phyloP scores from a whole-genome alignment of 2,329 filamentous ascomycete genomes.

The Alternaria incomplexa region DNA sequence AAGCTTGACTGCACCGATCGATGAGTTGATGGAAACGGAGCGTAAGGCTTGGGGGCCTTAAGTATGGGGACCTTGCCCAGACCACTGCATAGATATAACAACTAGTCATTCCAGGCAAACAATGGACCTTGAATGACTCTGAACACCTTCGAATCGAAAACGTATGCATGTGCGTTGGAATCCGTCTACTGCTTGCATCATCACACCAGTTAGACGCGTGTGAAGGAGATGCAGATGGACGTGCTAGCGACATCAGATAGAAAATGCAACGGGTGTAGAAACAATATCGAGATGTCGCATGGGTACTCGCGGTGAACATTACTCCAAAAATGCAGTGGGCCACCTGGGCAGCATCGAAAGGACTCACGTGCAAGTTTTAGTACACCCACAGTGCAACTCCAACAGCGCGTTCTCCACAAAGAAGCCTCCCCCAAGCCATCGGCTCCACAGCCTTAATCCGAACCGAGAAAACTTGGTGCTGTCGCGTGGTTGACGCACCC shows the following conservation, averaged over 20 bases:
- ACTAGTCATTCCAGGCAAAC: not conserved
- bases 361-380: not conserved
- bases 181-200: not conserved
- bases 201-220: not conserved
- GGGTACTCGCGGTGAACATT: not conserved
- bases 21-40: slow-evolving; percentile 6
- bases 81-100: not conserved
- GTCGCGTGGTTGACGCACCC: slow-evolving; percentile 1
- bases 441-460: slow-evolving; percentile 5
- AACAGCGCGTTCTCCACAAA: slow-evolving; percentile 6
- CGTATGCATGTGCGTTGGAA: not conserved
- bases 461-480: not conserved
- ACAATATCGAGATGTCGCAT: not conserved
- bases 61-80: not conserved
- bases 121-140: not conserved
- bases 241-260: not conserved
- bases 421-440: not conserved
- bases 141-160: not conserved
- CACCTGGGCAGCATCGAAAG: not conserved
- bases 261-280: not conserved
- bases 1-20: not conserved
- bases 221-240: not conserved
- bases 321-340: not conserved
- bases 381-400: not conserved
- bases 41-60: not conserved